Base-by-base conservation (phyloP, 345 rosid species). In the Gossypium arboreum region DNA sequence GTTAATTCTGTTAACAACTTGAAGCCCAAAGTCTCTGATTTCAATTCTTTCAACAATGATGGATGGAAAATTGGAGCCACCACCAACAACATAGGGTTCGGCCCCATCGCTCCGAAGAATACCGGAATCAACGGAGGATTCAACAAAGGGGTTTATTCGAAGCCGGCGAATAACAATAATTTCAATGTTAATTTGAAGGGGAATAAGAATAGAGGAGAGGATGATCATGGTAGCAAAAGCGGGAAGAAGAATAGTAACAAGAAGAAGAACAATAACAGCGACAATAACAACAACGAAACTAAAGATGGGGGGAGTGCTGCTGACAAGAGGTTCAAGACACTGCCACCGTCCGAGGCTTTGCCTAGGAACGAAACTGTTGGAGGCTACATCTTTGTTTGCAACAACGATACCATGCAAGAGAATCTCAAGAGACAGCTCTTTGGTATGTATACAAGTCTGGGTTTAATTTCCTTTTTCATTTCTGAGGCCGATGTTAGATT, bases 381-480 rank as follows among this genome's bases (percentile, higher is more conserved):
- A 1, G 99, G 99, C 0, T 96, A 96, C 75, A 96, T 96, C 78
- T 93, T 96, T 71, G 99, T 96, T 12, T 96, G 99, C 86, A 93
- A 96, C 88, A 96, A 93, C 69, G 99, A 96, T 72, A 96, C 99
- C 45, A 96, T 96, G 99, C 85, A 83, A 59, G 99, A 93, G 89
- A 91, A 96, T 76, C 92, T 96, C 75, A 88, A 79, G 80, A 85
- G 99, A 45, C 86, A 92, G 86, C 98, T 93, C 57, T 96, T 96
- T 64, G 99, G 97, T 92, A 87, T 50, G 84, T 34, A 7, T n/a
- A 2, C 72, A 52, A 52, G 9, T 20, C 41, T 48, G 17, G 7
- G 5, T 67, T 22, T 67, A 4, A 12, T 12, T 67, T 20, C 2
- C 10, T 20, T 67, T 18, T 43, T 15, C 0, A 13, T 66, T 34